Evolutionary conservation across 352 stramenopile species (phyloP).

Genomic region (Globisporangium okanoganense): DNA sequence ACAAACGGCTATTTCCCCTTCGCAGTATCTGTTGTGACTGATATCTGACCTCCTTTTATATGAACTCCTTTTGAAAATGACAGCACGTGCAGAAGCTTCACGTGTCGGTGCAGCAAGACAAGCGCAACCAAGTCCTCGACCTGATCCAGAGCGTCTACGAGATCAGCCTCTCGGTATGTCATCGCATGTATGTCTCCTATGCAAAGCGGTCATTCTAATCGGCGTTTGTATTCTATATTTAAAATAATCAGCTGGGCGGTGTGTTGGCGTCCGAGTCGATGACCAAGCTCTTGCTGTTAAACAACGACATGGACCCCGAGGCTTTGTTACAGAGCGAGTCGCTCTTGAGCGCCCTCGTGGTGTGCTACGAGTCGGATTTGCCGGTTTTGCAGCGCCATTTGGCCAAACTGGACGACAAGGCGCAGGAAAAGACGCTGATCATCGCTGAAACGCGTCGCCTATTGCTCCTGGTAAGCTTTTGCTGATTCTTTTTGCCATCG

Average conservation of each 20-base stretch:
- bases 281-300: slow-evolving; percentile 29
- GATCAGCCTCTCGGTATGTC: slow-evolving; percentile 36
- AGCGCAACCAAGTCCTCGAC: slow-evolving; percentile 34
- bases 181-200: neutral
- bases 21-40: neutral
- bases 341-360: slow-evolving; percentile 42
- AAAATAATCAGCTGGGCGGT: slow-evolving; percentile 8
- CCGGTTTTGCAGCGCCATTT: slow-evolving; percentile 43
- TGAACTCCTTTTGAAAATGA: neutral
- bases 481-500: neutral
- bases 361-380: slow-evolving; percentile 60
- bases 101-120: slow-evolving; percentile 15
- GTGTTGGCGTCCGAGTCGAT: slow-evolving; percentile 22
- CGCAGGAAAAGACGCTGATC: slow-evolving; percentile 24
- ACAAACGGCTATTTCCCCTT: neutral
- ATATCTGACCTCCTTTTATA: neutral
- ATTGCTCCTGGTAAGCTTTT: slow-evolving; percentile 32
- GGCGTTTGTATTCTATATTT: neutral
- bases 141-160: slow-evolving; percentile 44
- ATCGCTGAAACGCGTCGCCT: slow-evolving; percentile 43
- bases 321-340: slow-evolving; percentile 23
- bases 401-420: slow-evolving; percentile 36
- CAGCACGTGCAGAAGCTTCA: slow-evolving; percentile 46
- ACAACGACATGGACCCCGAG: slow-evolving; percentile 25
- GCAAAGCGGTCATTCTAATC: neutral